phyloP scores from a whole-genome alignment of 352 stramenopile genomes.

The Phytophthora agathidicida region DNA sequence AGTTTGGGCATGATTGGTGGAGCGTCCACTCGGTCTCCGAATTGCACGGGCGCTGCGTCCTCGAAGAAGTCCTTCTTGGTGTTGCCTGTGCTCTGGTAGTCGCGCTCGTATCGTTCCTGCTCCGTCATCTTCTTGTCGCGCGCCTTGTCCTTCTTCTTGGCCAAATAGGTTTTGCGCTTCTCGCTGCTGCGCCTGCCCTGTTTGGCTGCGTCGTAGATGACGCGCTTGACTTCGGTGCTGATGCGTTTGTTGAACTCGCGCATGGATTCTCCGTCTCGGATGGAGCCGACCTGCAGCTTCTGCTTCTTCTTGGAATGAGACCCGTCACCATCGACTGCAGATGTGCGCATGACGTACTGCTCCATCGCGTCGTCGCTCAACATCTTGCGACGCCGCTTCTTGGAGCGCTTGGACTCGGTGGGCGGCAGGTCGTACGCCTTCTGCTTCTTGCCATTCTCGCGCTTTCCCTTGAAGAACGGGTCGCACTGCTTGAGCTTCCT shows the following conservation, averaged over 20 bases:
- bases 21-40: constrained; percentile 83
- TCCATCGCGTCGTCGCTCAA: constrained; percentile 69
- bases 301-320: constrained; percentile 42
- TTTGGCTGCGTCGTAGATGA: constrained; percentile 87
- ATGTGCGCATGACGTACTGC: constrained; percentile 64
- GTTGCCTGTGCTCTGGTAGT: constrained; percentile 71
- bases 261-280: constrained; percentile 76
- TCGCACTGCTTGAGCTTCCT: constrained; percentile 89
- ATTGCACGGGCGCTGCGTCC: constrained; percentile 60
- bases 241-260: constrained; percentile 88
- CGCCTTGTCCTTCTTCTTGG: constrained; percentile 82
- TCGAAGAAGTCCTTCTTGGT: constrained; percentile 82
- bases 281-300: constrained; percentile 62
- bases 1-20: constrained; percentile 84
- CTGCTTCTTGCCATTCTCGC: constrained; percentile 71
- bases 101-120: constrained; percentile 78
- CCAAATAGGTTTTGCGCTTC: constrained; percentile 80
- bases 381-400: constrained; percentile 79
- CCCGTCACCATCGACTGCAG: constrained; percentile 40
- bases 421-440: constrained; percentile 74
- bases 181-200: constrained; percentile 70
- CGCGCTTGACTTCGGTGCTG: constrained; percentile 80
- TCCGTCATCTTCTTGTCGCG: constrained; percentile 80
- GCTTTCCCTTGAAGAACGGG: constrained; percentile 87
- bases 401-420: constrained; percentile 75